A percentile compares a stretch with the other conserved stretches of the same genome.
Conservation (phyloP, 2,329 filamentous ascomycete species). For the Aspergillus melleus region DNA sequence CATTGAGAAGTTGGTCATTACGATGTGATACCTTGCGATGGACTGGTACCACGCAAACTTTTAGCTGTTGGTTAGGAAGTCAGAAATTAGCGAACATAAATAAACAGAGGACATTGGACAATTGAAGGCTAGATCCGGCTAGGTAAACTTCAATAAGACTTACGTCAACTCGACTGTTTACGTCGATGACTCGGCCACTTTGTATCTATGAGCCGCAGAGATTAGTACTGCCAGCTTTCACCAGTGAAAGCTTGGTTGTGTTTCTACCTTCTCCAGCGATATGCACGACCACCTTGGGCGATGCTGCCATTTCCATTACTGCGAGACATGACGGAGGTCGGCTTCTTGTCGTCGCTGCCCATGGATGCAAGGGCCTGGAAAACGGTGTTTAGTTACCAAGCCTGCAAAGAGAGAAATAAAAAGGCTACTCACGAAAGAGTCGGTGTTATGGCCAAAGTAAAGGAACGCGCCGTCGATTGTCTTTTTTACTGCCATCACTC, state of each 20-base stretch:
- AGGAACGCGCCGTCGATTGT: conserved; percentile 72
- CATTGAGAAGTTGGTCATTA: neutral
- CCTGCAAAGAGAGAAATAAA: neutral
- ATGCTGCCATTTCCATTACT: conserved; percentile 55
- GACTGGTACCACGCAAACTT: neutral
- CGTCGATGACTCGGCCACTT: neutral
- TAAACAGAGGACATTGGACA: neutral
- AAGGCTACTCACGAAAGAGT: conserved; percentile 61
- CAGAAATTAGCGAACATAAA: neutral
- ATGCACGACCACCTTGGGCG: conserved; percentile 47
- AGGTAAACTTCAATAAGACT: neutral
- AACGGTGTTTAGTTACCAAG: conserved; percentile 10
- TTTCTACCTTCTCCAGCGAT: conserved; percentile 29
- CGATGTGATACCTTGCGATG: neutral
- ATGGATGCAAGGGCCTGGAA: conserved; percentile 76
- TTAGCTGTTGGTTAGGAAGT: neutral
- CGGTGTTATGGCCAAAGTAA: conserved; percentile 95
- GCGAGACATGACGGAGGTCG: conserved; percentile 86
- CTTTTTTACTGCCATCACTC: conserved; percentile 88
- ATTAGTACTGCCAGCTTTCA: neutral
- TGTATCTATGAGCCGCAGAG: neutral
- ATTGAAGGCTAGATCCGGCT: neutral
- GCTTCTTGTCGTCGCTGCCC: conserved; percentile 72
- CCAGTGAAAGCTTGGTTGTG: neutral
- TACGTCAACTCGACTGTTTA: neutral